These are phyloP conservation scores for Styphnolobium japonicum DNA, from an alignment of 306 rosid species.

Conservation along the genomic window DNA sequence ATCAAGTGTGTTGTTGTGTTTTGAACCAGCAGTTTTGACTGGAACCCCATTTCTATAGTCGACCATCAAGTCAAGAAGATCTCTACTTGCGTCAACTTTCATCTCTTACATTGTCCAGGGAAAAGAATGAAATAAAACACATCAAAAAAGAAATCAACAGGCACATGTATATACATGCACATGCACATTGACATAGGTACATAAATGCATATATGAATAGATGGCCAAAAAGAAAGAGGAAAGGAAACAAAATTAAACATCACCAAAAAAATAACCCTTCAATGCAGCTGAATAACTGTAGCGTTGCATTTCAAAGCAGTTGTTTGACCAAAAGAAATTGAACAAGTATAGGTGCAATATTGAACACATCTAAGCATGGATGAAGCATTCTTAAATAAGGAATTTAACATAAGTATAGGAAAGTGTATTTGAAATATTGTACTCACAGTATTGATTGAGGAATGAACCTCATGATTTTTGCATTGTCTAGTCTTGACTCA, in stretches of 20 bases:
- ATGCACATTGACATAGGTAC: neutral
- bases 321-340: neutral
- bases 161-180: conserved; percentile 4
- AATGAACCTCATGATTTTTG: conserved; percentile 1
- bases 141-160: conserved; percentile 7
- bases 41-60: conserved; percentile 39
- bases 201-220: neutral
- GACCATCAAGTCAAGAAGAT: conserved; percentile 39
- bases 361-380: neutral
- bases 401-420: conserved; percentile 2
- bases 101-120: conserved; percentile 33
- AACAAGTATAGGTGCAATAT: neutral
- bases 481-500: neutral
- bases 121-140: conserved; percentile 30
- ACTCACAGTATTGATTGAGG: neutral
- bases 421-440: neutral
- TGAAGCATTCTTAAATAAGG: neutral
- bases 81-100: conserved; percentile 37
- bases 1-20: conserved; percentile 38
- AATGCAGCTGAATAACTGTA: neutral
- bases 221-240: neutral
- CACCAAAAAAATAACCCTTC: neutral
- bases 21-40: conserved; percentile 45
- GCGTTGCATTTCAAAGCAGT: neutral
- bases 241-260: neutral